Base-by-base conservation (phyloP, 2,329 filamentous ascomycete genomes). In the Davidsoniella eucalypti region DNA sequence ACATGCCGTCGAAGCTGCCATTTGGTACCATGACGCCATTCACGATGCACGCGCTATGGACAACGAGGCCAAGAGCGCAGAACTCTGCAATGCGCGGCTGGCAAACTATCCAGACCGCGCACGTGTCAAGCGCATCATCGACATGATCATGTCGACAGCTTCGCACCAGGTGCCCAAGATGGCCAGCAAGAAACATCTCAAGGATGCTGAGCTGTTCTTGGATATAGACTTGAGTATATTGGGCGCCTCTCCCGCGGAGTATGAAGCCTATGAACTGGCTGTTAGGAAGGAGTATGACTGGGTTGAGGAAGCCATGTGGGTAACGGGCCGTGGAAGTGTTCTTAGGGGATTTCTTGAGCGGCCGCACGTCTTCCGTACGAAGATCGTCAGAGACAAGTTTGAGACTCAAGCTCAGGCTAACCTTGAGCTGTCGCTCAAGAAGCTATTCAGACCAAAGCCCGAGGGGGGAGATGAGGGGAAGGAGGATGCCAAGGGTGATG, bases 21-120 rank as follows among this genome's bases (percentile, higher is more conserved):
- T 52, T 25, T 54, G 51, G 50, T 39, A 52, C 16, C 50, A 54
- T 40, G 53, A 52, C 26, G 47, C 50, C 16, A 38, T 53, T n/a
- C 48, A 52, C 40, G 47, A 54, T 36, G 38, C 50, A 7, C 40
- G 25, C 12, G 41, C 47, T 39, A 23, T 41, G 14, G 41, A 51
- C 40, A 54, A 61, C 26, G 63, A 65, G 1, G 61, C 54, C 10
- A 60, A 64, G 6, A 62, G 62, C 43, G 64, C 64, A 26, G 48
- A 54, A 44, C 45, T 52, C n/a, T 47, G 29, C 17, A 21, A 33
- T 5, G 38, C 40, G 7, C 37, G 46, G 18, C 43, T 54, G 6
- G 17, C 23, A 6, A 10, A 17, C 7, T 38, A 26, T 14, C 8
- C 45, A 3, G 50, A 52, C 45, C 36, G 36, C 9, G 49, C 42